Evolutionary conservation across 164 flowering plant genomes (phyloP).

Genomic region (Berberis thunbergii): DNA sequence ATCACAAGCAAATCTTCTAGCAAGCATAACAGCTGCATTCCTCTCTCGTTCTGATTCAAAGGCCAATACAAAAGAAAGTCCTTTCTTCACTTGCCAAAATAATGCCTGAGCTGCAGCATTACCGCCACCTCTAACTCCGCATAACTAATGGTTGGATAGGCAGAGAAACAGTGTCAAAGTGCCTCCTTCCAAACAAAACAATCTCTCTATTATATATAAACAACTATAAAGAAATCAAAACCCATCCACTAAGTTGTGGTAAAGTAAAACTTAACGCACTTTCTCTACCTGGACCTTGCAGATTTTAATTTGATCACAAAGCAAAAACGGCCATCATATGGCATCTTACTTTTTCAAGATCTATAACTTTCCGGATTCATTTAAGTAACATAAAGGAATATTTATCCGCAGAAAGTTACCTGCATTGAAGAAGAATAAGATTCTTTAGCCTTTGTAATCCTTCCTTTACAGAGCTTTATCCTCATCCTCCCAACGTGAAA

Average conservation of each 20-base stretch:
- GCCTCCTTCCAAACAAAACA: too few species aligned
- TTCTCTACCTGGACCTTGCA: too few species aligned
- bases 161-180: background rate
- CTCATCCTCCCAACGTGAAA: conserved; percentile 94
- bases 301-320: too few species aligned
- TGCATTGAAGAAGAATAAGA: conserved; percentile 70
- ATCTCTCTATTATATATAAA: too few species aligned
- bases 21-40: conserved; percentile 87
- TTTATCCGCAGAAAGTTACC: conserved; percentile 23
- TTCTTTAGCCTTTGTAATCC: conserved; percentile 71
- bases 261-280: too few species aligned
- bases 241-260: too few species aligned
- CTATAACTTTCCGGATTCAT: background rate
- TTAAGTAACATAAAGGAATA: background rate
- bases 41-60: conserved; percentile 89
- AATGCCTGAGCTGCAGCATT: conserved; percentile 87
- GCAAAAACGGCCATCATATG: too few species aligned
- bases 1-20: conserved; percentile 79
- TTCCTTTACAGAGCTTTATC: conserved; percentile 84
- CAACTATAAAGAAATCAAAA: too few species aligned
- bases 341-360: too few species aligned
- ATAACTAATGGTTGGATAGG: conserved; percentile 35
- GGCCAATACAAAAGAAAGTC: conserved; percentile 67
- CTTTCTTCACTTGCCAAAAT: conserved; percentile 86
- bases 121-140: conserved; percentile 96